Evolutionary conservation across 345 rosid genomes (phyloP), one percentile per base, ranked within the genome.

Genomic region (Physaria fendleri): DNA sequence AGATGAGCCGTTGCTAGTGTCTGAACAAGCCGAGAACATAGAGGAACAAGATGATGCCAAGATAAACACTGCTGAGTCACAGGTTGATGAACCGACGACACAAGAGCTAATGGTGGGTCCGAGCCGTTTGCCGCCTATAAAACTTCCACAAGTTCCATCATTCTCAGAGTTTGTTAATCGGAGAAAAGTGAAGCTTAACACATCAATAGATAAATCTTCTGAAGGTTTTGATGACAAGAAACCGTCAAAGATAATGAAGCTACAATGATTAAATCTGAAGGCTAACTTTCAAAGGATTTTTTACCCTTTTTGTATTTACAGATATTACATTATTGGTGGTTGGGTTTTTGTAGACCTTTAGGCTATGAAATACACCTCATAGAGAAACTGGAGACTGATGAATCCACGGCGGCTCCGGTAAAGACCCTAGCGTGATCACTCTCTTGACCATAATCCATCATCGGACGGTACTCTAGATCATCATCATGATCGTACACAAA

Each of bases 361-460:
- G 2, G 45, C 62, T 82, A 87, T 0, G 84, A 76, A 51, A 87
- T 81, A 44, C 92, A 82, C 44, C 95, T 72, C 80, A 72, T 81
- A 1, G 92, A 85, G 75, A 79, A 87, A 24, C 66, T 35, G 0
- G 84, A 69, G 13, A 79, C 72, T 2, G 81, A 72, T 3, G 79
- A 74, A 59, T 85, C 85, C 0, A 81, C 55, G 8, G 85, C 38
- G 10, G 85, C 65, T 32, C 75, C 80, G 56, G 66, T 62, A 46
- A 77, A 69, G 18, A 80, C 63, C 48, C 95, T 64, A 0, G 82
- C 86, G 16, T 80, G 86, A 58, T 87, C 95, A 2, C 88, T 82
- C 56, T 84, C 95, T 56, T 79, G 62, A 37, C 87, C 95, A 34
- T 80, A 82, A 59, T 87, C 91, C 87, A 78, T 79, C 82, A 84